These are phyloP conservation scores for Malassezia vespertilionis DNA, from an alignment of 1,284 basidiomycete species.

Conservation along the genomic window DNA sequence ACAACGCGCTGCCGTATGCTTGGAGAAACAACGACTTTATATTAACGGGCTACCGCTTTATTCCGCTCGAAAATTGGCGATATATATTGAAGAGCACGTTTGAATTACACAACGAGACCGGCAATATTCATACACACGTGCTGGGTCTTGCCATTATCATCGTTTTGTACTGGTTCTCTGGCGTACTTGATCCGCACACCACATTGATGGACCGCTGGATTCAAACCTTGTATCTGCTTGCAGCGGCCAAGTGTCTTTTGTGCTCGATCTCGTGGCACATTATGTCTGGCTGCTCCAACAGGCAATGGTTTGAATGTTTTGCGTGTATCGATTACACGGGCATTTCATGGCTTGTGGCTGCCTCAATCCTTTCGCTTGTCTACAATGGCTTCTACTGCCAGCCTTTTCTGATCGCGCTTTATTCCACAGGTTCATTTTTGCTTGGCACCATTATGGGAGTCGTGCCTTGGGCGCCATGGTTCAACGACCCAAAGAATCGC, in stretches of 20 bases:
- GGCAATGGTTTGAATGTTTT: slow-evolving; percentile 40
- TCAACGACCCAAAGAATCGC: slow-evolving; percentile 41
- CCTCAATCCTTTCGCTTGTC: slow-evolving; percentile 39
- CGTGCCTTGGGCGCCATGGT: slow-evolving; percentile 45
- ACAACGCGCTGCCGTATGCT: slow-evolving; percentile 34
- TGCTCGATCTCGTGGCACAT: slow-evolving; percentile 44
- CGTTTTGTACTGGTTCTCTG: slow-evolving; percentile 40
- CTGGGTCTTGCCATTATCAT: slow-evolving; percentile 34
- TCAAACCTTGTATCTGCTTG: slow-evolving; percentile 41
- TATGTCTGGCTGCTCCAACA: slow-evolving; percentile 42
- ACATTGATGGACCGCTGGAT: slow-evolving; percentile 42
- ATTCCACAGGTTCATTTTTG: slow-evolving; percentile 32
- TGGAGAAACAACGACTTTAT: slow-evolving; percentile 47
- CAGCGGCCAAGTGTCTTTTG: slow-evolving; percentile 41
- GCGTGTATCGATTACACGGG: slow-evolving; percentile 47
- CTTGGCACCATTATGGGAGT: slow-evolving; percentile 37
- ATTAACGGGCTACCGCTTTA: slow-evolving; percentile 44
- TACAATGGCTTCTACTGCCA: slow-evolving; percentile 48
- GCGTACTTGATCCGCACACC: slow-evolving; percentile 34
- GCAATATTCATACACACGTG: slow-evolving; percentile 45
- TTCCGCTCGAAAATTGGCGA: slow-evolving; percentile 33
- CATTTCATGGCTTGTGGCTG: slow-evolving; percentile 45
- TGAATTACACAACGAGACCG: slow-evolving; percentile 46
- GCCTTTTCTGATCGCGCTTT: slow-evolving; percentile 38
- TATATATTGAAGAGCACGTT: slow-evolving; percentile 37